phyloP scores from a whole-genome alignment of 345 rosid genomes.

The Diplotaxis tenuifolia region DNA sequence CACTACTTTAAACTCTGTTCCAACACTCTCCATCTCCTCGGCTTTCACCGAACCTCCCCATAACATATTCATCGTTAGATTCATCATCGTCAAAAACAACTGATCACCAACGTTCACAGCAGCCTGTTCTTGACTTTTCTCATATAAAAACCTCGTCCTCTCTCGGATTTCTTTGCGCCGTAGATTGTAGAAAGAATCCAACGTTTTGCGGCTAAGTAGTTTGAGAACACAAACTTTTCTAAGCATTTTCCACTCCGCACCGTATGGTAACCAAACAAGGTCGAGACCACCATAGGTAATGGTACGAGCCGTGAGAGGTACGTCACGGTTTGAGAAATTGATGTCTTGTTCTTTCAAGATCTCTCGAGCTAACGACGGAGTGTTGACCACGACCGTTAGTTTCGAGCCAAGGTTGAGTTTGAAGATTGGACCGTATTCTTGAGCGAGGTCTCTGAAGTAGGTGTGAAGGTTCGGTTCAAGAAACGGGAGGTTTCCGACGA shows the following conservation, averaged over 20 bases:
- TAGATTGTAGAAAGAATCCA: neutral
- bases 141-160: neutral
- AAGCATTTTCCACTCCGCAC: neutral
- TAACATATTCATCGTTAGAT: too few relatives aligned
- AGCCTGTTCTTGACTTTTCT: neutral
- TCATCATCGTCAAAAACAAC: neutral
- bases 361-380: neutral
- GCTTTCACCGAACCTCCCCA: too few relatives aligned
- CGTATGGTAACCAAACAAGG: neutral
- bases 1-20: neutral
- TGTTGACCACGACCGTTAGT: neutral
- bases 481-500: too few relatives aligned
- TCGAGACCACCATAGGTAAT: neutral
- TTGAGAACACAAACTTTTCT: too few relatives aligned
- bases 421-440: neutral
- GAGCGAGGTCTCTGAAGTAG: neutral
- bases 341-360: too few relatives aligned
- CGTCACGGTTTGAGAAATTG: neutral
- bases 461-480: neutral
- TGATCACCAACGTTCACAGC: neutral
- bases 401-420: too few relatives aligned
- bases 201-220: too few relatives aligned
- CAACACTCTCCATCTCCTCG: too few relatives aligned
- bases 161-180: neutral
- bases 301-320: neutral